Evolutionary conservation across 208 protist species (phyloP).

Genomic region (Novymonas esmeraldas): DNA sequence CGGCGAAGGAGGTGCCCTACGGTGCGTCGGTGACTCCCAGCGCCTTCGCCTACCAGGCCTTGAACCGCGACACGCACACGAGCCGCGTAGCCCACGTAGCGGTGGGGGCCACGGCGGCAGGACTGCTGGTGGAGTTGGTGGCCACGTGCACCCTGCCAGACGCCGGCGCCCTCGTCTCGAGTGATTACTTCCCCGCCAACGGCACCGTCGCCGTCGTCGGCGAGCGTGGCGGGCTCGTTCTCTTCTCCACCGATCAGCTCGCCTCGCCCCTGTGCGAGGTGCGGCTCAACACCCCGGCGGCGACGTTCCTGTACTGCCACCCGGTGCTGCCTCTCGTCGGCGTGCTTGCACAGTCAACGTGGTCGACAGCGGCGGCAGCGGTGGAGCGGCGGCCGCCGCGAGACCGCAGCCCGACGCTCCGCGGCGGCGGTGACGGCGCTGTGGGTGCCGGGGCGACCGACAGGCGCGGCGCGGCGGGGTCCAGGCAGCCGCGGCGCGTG

Average conservation of each 20-base stretch:
- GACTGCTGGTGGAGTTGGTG: conserved; percentile 39
- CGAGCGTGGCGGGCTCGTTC: conserved; percentile 45
- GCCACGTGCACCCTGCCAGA: conserved; percentile 36
- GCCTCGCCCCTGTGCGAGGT: conserved; percentile 50
- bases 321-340: conserved; percentile 73
- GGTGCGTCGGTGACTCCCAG: conserved; percentile 19
- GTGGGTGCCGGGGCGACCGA: background rate
- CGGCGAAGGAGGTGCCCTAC: conserved; percentile 24
- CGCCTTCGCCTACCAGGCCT: conserved; percentile 28
- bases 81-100: conserved; percentile 26
- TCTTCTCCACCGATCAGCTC: conserved; percentile 60
- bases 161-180: conserved; percentile 60
- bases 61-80: conserved; percentile 26
- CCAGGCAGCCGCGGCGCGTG: conserved; percentile 16
- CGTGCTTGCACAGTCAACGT: conserved; percentile 46
- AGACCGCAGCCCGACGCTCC: background rate
- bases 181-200: conserved; percentile 73
- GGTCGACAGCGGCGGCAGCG: background rate
- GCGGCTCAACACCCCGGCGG: conserved; percentile 20
- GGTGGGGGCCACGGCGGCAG: conserved; percentile 39
- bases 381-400: conserved; percentile 1
- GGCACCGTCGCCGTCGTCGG: conserved; percentile 62
- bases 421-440: background rate
- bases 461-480: background rate
- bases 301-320: conserved; percentile 78